Conservation (phyloP, 139 green algal species). For the Cymbomonas tetramitiformis region DNA sequence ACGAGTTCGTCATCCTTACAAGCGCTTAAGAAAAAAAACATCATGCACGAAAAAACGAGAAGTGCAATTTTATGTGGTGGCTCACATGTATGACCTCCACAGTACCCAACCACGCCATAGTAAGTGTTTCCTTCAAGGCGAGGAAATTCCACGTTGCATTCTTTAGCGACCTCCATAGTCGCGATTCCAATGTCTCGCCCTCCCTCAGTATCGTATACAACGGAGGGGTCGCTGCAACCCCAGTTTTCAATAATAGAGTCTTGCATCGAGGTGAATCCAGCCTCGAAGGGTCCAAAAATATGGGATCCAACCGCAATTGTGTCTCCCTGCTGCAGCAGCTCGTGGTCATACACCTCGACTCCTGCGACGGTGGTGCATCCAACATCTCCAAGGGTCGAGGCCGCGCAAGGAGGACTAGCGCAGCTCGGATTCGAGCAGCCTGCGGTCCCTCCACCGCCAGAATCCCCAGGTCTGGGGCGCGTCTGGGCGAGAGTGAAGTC, state of each 20-base stretch:
- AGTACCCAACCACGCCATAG: background rate
- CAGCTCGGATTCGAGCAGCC: background rate
- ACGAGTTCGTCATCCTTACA: too few species aligned
- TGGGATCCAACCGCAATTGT: background rate
- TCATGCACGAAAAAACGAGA: too few species aligned
- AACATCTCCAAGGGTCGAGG: background rate
- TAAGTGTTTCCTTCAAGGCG: background rate
- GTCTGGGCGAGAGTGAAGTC: background rate
- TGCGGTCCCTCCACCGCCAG: background rate
- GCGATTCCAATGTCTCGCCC: constrained; percentile 1
- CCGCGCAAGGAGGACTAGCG: background rate
- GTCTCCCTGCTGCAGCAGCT: background rate
- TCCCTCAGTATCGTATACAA: background rate
- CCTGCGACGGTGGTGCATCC: background rate
- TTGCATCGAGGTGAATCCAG: background rate
- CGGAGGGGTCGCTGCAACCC: background rate
- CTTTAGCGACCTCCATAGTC: background rate
- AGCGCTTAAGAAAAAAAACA: too few species aligned
- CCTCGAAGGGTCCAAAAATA: constrained; percentile 16
- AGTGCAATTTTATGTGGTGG: too few species aligned
- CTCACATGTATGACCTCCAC: constrained; percentile 13
- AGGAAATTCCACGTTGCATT: background rate
- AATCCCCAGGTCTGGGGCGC: background rate
- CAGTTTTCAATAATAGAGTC: background rate
- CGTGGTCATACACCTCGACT: background rate